Conservation (phyloP, 2,329 filamentous ascomycete genomes). For the Aspergillus neotritici region DNA sequence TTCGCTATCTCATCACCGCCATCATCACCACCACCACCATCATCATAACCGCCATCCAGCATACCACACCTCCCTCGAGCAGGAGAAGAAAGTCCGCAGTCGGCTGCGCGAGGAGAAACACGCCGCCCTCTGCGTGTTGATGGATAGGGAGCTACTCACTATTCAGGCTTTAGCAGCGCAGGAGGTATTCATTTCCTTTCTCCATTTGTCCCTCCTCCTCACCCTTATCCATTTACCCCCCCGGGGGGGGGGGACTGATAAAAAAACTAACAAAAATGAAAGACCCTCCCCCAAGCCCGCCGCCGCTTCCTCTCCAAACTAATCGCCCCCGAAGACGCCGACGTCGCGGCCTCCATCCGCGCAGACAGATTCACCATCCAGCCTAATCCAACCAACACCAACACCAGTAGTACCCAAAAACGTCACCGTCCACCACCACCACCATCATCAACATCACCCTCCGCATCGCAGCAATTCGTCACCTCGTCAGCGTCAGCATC, state of each 20-base stretch:
- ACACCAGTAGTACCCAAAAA: too few species aligned
- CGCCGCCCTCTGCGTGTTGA: constrained; percentile 33
- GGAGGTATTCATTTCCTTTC: constrained; percentile 23
- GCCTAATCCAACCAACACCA: not conserved
- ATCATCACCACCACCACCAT: not conserved
- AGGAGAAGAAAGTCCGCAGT: constrained; percentile 19
- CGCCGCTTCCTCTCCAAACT: constrained; percentile 33
- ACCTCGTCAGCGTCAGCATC: not conserved
- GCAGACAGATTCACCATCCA: constrained; percentile 24
- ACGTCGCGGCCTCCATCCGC: constrained; percentile 23
- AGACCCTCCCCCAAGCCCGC: constrained; percentile 38
- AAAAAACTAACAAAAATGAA: constrained; percentile 1
- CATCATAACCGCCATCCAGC: constrained; percentile 2
- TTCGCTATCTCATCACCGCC: not conserved
- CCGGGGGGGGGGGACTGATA: too few species aligned
- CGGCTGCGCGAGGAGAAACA: constrained; percentile 32
- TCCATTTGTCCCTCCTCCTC: not conserved
- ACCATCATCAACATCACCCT: too few species aligned
- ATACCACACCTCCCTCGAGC: constrained; percentile 14
- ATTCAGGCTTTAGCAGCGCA: constrained; percentile 36
- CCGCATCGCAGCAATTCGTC: not conserved
- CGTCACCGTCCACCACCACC: too few species aligned
- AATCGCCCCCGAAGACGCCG: constrained; percentile 25
- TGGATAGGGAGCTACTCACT: constrained; percentile 36
- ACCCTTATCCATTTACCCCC: not conserved